Conservation (phyloP, 2,329 filamentous ascomycete species). For the Hypoxylon sp. region DNA sequence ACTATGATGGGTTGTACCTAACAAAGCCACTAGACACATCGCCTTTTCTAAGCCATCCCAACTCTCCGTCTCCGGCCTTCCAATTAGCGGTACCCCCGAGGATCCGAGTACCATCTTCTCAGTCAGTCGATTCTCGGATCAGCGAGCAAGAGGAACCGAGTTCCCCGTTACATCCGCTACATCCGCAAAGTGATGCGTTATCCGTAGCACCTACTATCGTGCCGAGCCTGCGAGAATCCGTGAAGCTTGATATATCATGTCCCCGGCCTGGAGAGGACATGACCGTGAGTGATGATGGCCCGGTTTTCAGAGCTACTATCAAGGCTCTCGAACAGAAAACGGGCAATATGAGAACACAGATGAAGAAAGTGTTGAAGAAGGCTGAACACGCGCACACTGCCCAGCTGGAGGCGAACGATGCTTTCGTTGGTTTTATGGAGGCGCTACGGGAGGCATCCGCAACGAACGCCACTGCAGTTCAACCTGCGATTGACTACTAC, state of each 20-base stretch:
- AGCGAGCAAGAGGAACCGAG: slow-evolving; percentile 73
- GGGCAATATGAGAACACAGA: slow-evolving; percentile 88
- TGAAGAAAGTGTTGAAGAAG: slow-evolving; percentile 95
- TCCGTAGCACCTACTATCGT: slow-evolving; percentile 31
- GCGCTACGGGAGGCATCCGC: slow-evolving; percentile 86
- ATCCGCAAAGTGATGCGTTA: slow-evolving; percentile 50
- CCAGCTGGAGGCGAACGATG: slow-evolving; percentile 85
- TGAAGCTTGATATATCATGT: slow-evolving; percentile 89
- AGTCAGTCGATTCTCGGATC: slow-evolving; percentile 84
- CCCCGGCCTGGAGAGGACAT: slow-evolving; percentile 87
- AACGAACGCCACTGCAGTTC: slow-evolving; percentile 95
- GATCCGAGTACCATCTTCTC: slow-evolving; percentile 83
- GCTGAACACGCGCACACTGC: slow-evolving; percentile 88
- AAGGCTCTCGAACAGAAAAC: slow-evolving; percentile 97
- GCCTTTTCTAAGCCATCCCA: slow-evolving; percentile 63
- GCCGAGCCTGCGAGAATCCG: slow-evolving; percentile 54
- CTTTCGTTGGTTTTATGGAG: slow-evolving; percentile 82
- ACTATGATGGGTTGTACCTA: too few relatives aligned
- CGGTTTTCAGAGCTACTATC: slow-evolving; percentile 94
- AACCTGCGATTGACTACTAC: slow-evolving; percentile 95
- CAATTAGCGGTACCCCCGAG: slow-evolving; percentile 77
- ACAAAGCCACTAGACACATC: slow-evolving; percentile 58
- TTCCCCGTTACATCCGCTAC: slow-evolving; percentile 59
- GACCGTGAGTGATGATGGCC: slow-evolving; percentile 87
- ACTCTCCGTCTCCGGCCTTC: slow-evolving; percentile 75